phyloP scores from a whole-genome alignment of 2,329 filamentous ascomycete species.

The Trichoderma breve region DNA sequence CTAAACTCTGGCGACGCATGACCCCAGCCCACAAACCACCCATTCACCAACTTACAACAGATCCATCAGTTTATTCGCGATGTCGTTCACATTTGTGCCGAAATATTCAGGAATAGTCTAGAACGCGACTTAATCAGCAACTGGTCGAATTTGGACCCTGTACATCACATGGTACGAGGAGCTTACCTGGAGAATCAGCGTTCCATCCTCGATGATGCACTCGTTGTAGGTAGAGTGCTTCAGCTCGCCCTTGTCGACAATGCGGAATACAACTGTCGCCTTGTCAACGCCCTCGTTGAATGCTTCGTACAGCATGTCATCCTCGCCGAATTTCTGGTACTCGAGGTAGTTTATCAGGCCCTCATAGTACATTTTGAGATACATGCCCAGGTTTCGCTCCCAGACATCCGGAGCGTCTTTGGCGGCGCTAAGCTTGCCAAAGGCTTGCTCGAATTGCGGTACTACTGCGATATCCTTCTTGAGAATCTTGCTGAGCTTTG shows the following conservation, averaged over 20 bases:
- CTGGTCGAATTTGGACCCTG: not conserved
- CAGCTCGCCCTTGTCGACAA: conserved; percentile 45
- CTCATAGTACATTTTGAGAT: conserved; percentile 44
- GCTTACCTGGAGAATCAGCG: conserved; percentile 47
- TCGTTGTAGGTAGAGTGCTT: conserved; percentile 44
- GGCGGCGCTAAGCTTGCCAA: conserved; percentile 39
- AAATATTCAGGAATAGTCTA: conserved; percentile 10
- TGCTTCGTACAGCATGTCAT: conserved; percentile 50
- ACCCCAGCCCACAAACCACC: not conserved
- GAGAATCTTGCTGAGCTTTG: conserved; percentile 41
- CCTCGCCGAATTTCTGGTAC: conserved; percentile 45
- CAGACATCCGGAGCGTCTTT: conserved; percentile 36
- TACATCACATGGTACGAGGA: not conserved
- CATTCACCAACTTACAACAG: not conserved
- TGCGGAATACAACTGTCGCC: conserved; percentile 43
- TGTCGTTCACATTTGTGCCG: conserved; percentile 16
- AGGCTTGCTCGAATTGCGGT: conserved; percentile 47
- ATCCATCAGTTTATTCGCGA: conserved; percentile 25
- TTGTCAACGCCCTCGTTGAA: conserved; percentile 47
- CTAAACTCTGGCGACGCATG: not conserved
- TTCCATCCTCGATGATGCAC: conserved; percentile 46
- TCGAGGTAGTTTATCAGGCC: conserved; percentile 42
- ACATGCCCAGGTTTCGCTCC: conserved; percentile 43
- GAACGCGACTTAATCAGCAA: not conserved
- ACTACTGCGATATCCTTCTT: conserved; percentile 45